Evolutionary conservation across 805 yeast genomes (phyloP), one percentile per base, ranked within the genome.

Genomic region (Ogataea neopini): DNA sequence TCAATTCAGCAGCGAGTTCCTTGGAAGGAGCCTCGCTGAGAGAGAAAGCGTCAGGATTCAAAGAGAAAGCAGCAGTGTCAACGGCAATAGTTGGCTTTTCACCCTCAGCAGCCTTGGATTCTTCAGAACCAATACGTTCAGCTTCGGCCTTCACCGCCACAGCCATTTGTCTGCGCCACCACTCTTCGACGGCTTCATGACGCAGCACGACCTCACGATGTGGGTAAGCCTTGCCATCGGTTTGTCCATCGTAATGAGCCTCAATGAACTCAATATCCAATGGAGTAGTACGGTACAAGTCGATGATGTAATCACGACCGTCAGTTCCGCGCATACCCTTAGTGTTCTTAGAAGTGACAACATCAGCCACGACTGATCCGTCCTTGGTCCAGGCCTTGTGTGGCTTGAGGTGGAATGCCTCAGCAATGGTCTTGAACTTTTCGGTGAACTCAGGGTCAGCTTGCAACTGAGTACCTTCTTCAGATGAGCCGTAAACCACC

Each of bases 301-400:
- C 98, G 59, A 92, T 77, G 53, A 90, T 71, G 63, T 92, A 94
- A 51, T 81, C 79, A 58, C 97, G 81, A 34, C 86, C 86, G 63
- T 92, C 98, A 48, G 84, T 77, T 43, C 98, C 97, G 30, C 71
- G 67, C 62, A 91, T 77, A 57, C 97, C 97, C 69, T 92, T 92
- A 20, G 89, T 79, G 53, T 86, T 91, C 44, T 83, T 76, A 2
- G 96, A 84, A 6, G 90, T 80, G 25, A 77, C 78, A 37, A 88
- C 69, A 43, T 79, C 79, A 17, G 68, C 64, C 25, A 70, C 68
- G 15, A 70, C 63, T 2, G 65, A 51, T 18, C 78, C 80, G 20
- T 73, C 74, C n/a, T 60, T 59, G 40, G 74, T 66, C 68, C 76
- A 76, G 32, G 81, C 82, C 13, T 69, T 64, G 61, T 88, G 96